Conservation (phyloP, 75 land plant species). For the Isoetes taiwanensis region DNA sequence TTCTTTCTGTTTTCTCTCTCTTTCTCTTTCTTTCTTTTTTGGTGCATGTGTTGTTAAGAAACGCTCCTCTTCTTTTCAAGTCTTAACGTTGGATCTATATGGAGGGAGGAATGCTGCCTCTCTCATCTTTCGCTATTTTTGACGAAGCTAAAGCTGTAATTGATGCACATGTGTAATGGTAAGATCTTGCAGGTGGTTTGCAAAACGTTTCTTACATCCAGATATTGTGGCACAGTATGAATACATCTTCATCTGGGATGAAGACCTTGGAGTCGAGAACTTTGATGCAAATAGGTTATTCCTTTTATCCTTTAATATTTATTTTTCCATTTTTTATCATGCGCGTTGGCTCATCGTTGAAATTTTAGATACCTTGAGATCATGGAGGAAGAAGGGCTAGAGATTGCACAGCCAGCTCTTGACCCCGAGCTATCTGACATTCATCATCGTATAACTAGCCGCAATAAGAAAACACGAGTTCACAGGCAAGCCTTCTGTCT, state of each 20-base stretch:
- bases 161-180: too few relatives aligned
- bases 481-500: slow-evolving; percentile 65
- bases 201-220: slow-evolving; percentile 89
- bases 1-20: background rate
- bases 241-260: slow-evolving; percentile 91
- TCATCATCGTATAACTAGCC: slow-evolving; percentile 62
- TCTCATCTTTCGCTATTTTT: too few relatives aligned
- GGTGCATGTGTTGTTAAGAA: background rate
- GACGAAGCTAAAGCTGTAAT: too few relatives aligned
- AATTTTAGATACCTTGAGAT: slow-evolving; percentile 60
- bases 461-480: slow-evolving; percentile 21
- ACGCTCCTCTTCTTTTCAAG: too few relatives aligned
- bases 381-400: slow-evolving; percentile 63
- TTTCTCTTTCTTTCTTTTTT: background rate
- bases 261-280: slow-evolving; percentile 82
- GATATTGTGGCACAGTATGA: slow-evolving; percentile 65
- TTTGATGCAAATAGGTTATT: slow-evolving; percentile 78
- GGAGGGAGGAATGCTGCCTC: too few relatives aligned
- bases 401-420: slow-evolving; percentile 91
- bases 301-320: too few relatives aligned
- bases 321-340: too few relatives aligned
- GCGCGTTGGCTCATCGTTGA: too few relatives aligned
- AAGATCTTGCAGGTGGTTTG: slow-evolving; percentile 99
- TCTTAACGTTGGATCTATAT: too few relatives aligned
- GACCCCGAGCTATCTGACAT: slow-evolving; percentile 39